Conservation (phyloP, 2,329 filamentous ascomycete genomes). For the Exophiala spinifera region DNA sequence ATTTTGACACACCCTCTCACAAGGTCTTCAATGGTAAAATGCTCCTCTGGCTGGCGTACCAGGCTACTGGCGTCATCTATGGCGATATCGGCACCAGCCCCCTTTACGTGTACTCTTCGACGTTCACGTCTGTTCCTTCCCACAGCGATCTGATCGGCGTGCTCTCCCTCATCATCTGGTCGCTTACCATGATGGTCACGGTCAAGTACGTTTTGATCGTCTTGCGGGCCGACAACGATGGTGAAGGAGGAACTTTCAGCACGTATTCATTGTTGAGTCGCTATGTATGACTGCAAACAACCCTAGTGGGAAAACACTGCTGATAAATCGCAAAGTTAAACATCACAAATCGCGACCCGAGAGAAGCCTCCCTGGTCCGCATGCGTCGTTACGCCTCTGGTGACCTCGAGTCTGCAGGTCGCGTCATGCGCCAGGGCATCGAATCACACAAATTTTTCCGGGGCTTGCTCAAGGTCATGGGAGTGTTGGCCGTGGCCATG, state of each 20-base stretch:
- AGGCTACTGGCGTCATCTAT: constrained; percentile 57
- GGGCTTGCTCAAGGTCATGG: constrained; percentile 49
- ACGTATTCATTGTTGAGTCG: constrained; percentile 52
- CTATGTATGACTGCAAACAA: constrained; percentile 36
- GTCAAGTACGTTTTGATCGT: constrained; percentile 57
- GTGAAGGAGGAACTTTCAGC: constrained; percentile 57
- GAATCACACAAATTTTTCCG: constrained; percentile 48
- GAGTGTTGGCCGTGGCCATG: constrained; percentile 53
- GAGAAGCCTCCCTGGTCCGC: constrained; percentile 45
- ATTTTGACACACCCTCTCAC: background rate
- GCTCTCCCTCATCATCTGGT: constrained; percentile 55
- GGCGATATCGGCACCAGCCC: constrained; percentile 59
- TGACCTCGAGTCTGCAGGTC: constrained; percentile 45
- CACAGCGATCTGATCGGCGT: constrained; percentile 52
- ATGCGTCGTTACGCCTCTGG: constrained; percentile 47
- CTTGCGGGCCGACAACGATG: constrained; percentile 54
- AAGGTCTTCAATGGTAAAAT: constrained; percentile 33
- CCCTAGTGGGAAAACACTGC: background rate
- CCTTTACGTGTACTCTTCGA: constrained; percentile 56
- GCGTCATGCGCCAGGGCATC: constrained; percentile 44
- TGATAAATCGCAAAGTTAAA: constrained; percentile 35
- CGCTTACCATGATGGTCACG: constrained; percentile 55
- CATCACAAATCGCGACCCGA: constrained; percentile 52
- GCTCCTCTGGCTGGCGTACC: constrained; percentile 48
- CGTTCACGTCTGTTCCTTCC: constrained; percentile 46